phyloP scores from a whole-genome alignment of 1,139 yeast species.

The Debaryomycetaceae sp. region DNA sequence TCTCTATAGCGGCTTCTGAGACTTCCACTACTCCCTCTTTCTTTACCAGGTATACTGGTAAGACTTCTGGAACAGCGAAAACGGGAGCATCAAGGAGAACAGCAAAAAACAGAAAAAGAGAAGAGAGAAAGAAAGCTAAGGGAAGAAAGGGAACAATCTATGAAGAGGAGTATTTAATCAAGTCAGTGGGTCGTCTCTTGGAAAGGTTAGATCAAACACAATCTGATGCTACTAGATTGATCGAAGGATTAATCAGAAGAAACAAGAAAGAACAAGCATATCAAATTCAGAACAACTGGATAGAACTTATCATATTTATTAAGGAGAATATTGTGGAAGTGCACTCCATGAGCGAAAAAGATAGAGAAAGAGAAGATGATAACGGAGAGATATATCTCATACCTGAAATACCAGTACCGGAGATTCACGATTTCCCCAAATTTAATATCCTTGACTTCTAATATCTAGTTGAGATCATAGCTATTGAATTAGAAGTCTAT shows the following conservation, averaged over 20 bases:
- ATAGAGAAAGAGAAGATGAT: slow-evolving; percentile 85
- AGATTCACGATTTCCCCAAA: slow-evolving; percentile 55
- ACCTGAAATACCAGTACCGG: slow-evolving; percentile 70
- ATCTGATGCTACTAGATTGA: slow-evolving; percentile 67
- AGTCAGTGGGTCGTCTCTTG: slow-evolving; percentile 81
- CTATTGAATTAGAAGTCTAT: too few species aligned
- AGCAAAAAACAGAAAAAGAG: slow-evolving; percentile 86
- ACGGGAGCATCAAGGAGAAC: slow-evolving; percentile 95
- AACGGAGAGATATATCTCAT: slow-evolving; percentile 77
- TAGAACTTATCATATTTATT: slow-evolving; percentile 53
- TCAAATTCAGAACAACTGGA: slow-evolving; percentile 69
- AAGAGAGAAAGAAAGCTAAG: slow-evolving; percentile 92
- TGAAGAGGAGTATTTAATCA: slow-evolving; percentile 91
- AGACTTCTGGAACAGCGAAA: slow-evolving; percentile 91
- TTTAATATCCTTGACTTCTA: slow-evolving; percentile 55
- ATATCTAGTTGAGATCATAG: not conserved
- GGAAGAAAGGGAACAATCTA: slow-evolving; percentile 97
- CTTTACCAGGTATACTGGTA: slow-evolving; percentile 93
- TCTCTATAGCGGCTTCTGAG: slow-evolving; percentile 92
- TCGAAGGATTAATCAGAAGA: slow-evolving; percentile 76
- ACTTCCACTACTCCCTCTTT: slow-evolving; percentile 90
- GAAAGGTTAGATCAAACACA: slow-evolving; percentile 77
- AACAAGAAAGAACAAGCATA: slow-evolving; percentile 75
- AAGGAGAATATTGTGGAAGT: slow-evolving; percentile 66
- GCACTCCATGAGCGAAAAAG: slow-evolving; percentile 74